Conservation (phyloP, 495 filamentous ascomycete genomes). For the Neurospora sp. region DNA sequence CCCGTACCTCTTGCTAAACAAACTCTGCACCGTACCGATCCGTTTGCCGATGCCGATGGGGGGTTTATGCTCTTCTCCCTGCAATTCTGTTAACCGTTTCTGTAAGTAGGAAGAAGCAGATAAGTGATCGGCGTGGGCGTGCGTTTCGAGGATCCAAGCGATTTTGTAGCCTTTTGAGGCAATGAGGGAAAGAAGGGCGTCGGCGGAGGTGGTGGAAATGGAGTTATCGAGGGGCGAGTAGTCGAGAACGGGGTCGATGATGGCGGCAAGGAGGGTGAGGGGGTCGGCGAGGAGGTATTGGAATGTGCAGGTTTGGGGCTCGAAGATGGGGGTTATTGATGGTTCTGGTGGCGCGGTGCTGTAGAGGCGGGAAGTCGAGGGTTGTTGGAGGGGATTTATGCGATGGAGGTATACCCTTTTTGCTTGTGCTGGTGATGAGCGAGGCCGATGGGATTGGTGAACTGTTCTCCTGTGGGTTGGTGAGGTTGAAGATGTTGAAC, state of each 20-base stretch:
- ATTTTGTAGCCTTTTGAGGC: constrained; percentile 34
- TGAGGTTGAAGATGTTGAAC: background rate
- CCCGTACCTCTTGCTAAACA: constrained; percentile 40
- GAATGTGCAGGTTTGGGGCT: constrained; percentile 39
- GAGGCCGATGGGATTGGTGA: background rate
- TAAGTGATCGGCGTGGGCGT: constrained; percentile 53
- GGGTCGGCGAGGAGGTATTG: constrained; percentile 51
- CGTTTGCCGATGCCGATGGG: constrained; percentile 44
- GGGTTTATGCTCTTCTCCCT: constrained; percentile 15
- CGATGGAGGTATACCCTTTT: no score
- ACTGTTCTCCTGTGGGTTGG: background rate
- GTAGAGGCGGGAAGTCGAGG: background rate
- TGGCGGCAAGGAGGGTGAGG: constrained; percentile 31
- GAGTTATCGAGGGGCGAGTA: constrained; percentile 35
- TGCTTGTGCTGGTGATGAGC: background rate
- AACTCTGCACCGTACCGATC: constrained; percentile 41
- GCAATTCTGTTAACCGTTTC: constrained; percentile 17
- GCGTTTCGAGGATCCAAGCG: constrained; percentile 47
- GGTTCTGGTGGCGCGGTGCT: constrained; percentile 6
- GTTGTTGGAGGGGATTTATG: background rate
- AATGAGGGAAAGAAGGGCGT: constrained; percentile 33
- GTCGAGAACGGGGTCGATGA: constrained; percentile 54
- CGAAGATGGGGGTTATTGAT: constrained; percentile 17
- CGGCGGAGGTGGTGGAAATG: constrained; percentile 41
- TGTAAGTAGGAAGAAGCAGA: constrained; percentile 48